Evolutionary conservation across 129 eudicot species (phyloP).

Genomic region (Tagetes patula): DNA sequence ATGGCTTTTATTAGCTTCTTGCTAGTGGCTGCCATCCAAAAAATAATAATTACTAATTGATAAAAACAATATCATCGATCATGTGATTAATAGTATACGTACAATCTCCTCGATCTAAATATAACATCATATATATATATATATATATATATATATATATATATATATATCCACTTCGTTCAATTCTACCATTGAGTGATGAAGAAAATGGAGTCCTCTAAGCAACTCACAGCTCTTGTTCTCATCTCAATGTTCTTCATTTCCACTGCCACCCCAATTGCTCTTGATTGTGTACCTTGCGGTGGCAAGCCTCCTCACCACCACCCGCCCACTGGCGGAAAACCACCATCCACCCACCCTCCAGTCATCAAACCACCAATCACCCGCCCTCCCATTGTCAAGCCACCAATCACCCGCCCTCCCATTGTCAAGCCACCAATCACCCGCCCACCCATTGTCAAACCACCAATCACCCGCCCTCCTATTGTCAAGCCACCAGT

Average conservation of each 20-base stretch:
- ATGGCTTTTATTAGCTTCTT: too few species aligned
- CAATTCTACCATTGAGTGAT: background rate
- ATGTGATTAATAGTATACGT: too few species aligned
- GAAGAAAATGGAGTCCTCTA: slow-evolving; percentile 45
- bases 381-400: slow-evolving; percentile 25
- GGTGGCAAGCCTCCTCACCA: slow-evolving; percentile 29
- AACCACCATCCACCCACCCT: slow-evolving; percentile 32
- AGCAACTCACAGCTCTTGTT: slow-evolving; percentile 58
- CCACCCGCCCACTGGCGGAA: slow-evolving; percentile 23
- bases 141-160: too few species aligned
- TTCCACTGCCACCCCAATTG: slow-evolving; percentile 49
- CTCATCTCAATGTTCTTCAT: slow-evolving; percentile 67
- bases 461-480: slow-evolving; percentile 31
- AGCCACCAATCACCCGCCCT: slow-evolving; percentile 35
- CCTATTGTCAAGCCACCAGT: slow-evolving; percentile 20
- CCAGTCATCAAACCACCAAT: slow-evolving; percentile 28
- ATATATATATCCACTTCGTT: too few species aligned
- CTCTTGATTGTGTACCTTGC: slow-evolving; percentile 62
- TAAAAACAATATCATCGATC: too few species aligned
- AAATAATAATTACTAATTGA: too few species aligned
- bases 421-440: background rate
- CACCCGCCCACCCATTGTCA: slow-evolving; percentile 23
- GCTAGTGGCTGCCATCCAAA: too few species aligned
- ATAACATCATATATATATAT: background rate
- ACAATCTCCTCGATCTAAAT: background rate